Base-by-base conservation (phyloP, 352 stramenopile species). In the Phytophthora chlamydospora region DNA sequence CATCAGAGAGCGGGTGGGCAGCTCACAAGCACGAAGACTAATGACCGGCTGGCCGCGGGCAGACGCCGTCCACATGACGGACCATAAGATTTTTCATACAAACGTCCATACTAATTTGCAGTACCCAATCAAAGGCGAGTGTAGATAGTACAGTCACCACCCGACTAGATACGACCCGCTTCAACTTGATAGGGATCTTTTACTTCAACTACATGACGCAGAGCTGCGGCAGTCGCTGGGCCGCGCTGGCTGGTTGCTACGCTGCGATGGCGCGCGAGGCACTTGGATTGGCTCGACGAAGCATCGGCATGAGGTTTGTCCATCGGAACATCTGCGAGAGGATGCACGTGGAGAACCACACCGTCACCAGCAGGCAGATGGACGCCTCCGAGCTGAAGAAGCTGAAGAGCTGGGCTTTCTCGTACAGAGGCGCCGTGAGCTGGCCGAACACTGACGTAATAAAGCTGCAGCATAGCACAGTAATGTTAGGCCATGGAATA, bases 341-440 rank as follows among this genome's bases (percentile, higher is more conserved):
- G 56, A 95, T 95, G 75, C 87, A 94, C 34, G 87, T 95, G 27
- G 85, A 94, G 69, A 95, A 95, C 87, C 87, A 95, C 21, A 93
- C 85, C 13, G 87, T 95, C 40, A 95, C 78, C 16, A 95, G 70
- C 41, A 95, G 58, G 36, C 80, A 95, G 47, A 95, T 75, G 24
- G 81, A 92, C 33, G 82, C 80, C 68, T 95, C 84, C 27, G 85
- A 86, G 67, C 83, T 94, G 65, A 95, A 95, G 57, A 90, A 95
- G 54, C 73, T 89, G 54, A 94, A 95, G n/a, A 91, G 60, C 58
- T 85, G 57, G 16, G 77, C 66, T 52, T 93, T 93, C n/a, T 91
- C 83, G 62, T 93, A 92, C 14, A 94, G 70, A 19, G 87, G 84
- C 6, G 85, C 83, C 34, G 83, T 93, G 21, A 95, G 73, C 70